A percentile compares a stretch with the other conserved stretches of the same genome.
Conservation (phyloP, 2,329 filamentous ascomycete species). For the Claviceps maximensis region DNA sequence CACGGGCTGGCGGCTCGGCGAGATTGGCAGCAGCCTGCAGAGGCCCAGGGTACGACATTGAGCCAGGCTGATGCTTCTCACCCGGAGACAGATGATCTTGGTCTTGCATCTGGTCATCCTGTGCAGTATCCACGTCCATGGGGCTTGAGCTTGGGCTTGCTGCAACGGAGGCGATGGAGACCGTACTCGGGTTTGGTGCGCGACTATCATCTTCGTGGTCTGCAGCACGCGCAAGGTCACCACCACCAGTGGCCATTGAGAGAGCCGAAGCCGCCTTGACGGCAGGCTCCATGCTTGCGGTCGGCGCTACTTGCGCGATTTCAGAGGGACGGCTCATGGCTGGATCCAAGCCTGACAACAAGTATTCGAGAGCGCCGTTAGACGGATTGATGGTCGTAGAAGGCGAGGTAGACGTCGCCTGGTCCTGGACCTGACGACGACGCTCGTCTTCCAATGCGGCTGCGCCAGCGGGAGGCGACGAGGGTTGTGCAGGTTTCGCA, state of each 20-base stretch:
- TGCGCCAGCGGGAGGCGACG: conserved; percentile 37
- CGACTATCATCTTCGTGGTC: conserved; percentile 31
- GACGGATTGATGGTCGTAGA: conserved; percentile 39
- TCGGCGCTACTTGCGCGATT: conserved; percentile 30
- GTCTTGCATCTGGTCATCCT: conserved; percentile 21
- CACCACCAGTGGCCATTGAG: conserved; percentile 15
- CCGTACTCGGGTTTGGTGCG: conserved; percentile 19
- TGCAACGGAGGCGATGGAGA: conserved; percentile 30
- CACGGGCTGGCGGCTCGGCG: conserved; percentile 32
- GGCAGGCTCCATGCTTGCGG: conserved; percentile 29
- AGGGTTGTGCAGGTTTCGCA: conserved; percentile 26
- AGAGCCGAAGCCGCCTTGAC: conserved; percentile 23
- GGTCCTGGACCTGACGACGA: conserved; percentile 27
- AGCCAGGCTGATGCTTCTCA: conserved; percentile 35
- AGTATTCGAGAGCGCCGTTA: conserved; percentile 38
- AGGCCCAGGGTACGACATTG: conserved; percentile 42
- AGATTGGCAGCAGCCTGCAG: conserved; percentile 30
- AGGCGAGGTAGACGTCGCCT: conserved; percentile 23
- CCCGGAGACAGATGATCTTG: conserved; percentile 34
- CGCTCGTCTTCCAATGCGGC: conserved; percentile 41
- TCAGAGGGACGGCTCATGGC: conserved; percentile 44
- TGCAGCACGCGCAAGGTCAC: conserved; percentile 21
- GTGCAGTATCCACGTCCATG: conserved; percentile 40
- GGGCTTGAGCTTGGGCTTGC: conserved; percentile 40
- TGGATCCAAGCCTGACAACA: conserved; percentile 39